Conservation (phyloP, 2,329 filamentous ascomycete genomes). For the Colletotrichum trifolii region DNA sequence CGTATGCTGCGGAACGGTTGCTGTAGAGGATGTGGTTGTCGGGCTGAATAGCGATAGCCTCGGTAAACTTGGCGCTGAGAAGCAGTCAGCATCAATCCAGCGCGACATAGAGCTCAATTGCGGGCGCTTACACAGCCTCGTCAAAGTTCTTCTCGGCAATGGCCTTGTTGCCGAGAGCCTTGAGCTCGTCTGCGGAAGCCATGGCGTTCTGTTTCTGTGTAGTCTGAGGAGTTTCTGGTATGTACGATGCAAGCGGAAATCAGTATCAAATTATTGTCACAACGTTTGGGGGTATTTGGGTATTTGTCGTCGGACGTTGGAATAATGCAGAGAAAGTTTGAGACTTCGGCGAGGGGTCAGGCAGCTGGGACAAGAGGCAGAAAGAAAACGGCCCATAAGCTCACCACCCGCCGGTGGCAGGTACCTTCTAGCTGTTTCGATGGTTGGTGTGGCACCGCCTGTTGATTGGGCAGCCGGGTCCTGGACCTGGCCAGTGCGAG, state of each 20-base stretch:
- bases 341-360: slow-evolving; percentile 18
- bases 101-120: neutral
- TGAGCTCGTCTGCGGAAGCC: slow-evolving; percentile 81
- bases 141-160: slow-evolving; percentile 98
- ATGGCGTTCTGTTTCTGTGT: slow-evolving; percentile 47
- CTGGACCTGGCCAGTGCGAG: slow-evolving; percentile 36
- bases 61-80: slow-evolving; percentile 87
- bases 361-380: slow-evolving; percentile 20
- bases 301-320: slow-evolving; percentile 33
- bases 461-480: slow-evolving; percentile 46
- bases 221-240: neutral
- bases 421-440: slow-evolving; percentile 57
- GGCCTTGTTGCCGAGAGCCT: slow-evolving; percentile 98
- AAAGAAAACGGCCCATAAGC: slow-evolving; percentile 41
- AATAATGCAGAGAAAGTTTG: slow-evolving; percentile 16
- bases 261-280: slow-evolving; percentile 8
- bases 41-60: slow-evolving; percentile 90
- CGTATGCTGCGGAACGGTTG: slow-evolving; percentile 89
- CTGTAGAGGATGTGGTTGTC: slow-evolving; percentile 97
- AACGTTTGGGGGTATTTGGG: slow-evolving; percentile 35
- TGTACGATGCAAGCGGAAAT: slow-evolving; percentile 12
- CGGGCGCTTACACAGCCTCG: slow-evolving; percentile 84
- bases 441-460: slow-evolving; percentile 41
- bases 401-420: slow-evolving; percentile 30
- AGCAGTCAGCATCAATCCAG: slow-evolving; percentile 32